These are phyloP conservation scores for Aspergillus mulundensis DNA, from an alignment of 495 filamentous ascomycete genomes.

Conservation along the genomic window DNA sequence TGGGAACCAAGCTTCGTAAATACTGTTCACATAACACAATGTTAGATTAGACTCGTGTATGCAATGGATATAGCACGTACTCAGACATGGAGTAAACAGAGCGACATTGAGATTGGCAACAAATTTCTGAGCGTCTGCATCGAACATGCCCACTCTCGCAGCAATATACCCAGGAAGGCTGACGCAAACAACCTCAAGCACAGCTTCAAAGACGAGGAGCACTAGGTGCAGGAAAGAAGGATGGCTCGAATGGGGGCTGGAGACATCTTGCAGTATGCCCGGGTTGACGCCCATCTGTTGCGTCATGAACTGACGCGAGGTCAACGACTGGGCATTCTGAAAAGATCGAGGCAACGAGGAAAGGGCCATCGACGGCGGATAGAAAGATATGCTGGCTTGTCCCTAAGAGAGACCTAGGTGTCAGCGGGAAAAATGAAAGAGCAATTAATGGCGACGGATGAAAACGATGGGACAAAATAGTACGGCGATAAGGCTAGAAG, in stretches of 20 bases:
- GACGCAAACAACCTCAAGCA: slow-evolving; percentile 93
- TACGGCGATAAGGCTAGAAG: slow-evolving; percentile 8
- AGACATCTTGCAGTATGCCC: slow-evolving; percentile 22
- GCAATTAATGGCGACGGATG: not conserved
- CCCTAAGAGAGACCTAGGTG: not conserved
- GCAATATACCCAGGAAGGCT: slow-evolving; percentile 93
- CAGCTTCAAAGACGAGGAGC: slow-evolving; percentile 91
- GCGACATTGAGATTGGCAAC: slow-evolving; percentile 90
- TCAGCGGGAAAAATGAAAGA: not conserved
- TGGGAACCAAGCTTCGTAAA: slow-evolving; percentile 98
- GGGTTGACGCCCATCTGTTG: slow-evolving; percentile 33
- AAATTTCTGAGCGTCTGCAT: slow-evolving; percentile 91
- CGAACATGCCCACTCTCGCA: slow-evolving; percentile 84
- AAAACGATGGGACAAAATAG: not conserved
- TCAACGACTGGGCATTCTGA: slow-evolving; percentile 46
- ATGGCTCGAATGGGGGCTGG: slow-evolving; percentile 45
- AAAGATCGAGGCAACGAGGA: slow-evolving; percentile 64
- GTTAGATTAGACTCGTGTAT: not conserved
- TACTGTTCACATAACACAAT: slow-evolving; percentile 48
- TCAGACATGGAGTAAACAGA: slow-evolving; percentile 93
- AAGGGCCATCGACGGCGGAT: slow-evolving; percentile 38
- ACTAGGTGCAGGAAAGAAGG: slow-evolving; percentile 70
- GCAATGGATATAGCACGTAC: slow-evolving; percentile 48
- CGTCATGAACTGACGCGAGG: slow-evolving; percentile 24
- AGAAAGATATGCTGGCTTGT: not conserved